phyloP scores from a whole-genome alignment of 2,329 filamentous ascomycete genomes.

The Pseudofabraea citricarpa region DNA sequence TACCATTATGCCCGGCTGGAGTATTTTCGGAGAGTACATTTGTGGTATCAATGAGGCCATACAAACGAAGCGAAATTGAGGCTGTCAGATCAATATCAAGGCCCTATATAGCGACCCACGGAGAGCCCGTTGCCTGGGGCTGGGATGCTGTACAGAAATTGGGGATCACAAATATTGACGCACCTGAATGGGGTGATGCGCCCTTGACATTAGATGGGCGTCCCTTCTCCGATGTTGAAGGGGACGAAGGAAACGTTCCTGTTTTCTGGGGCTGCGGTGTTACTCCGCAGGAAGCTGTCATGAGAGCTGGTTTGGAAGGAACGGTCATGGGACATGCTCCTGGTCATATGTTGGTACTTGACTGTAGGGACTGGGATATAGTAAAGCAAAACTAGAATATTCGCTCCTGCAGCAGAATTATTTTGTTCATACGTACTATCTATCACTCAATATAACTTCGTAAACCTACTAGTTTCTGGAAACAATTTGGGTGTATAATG shows the following conservation, averaged over 20 bases:
- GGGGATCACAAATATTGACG: slow-evolving; percentile 48
- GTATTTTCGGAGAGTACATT: slow-evolving; percentile 49
- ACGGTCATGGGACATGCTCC: slow-evolving; percentile 57
- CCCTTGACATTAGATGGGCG: slow-evolving; percentile 34
- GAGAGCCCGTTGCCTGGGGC: slow-evolving; percentile 61
- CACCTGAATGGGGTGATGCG: slow-evolving; percentile 52
- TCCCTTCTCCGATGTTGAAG: slow-evolving; percentile 26
- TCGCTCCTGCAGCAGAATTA: too few species aligned
- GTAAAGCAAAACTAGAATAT: slow-evolving; percentile 4
- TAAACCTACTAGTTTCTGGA: too few species aligned
- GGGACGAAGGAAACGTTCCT: slow-evolving; percentile 41
- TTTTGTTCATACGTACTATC: too few species aligned
- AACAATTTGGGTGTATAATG: too few species aligned
- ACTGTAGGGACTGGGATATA: slow-evolving; percentile 28
- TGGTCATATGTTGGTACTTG: slow-evolving; percentile 57
- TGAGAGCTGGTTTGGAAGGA: slow-evolving; percentile 48
- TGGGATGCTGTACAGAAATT: slow-evolving; percentile 49
- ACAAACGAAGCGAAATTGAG: slow-evolving; percentile 43
- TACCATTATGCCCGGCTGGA: slow-evolving; percentile 52
- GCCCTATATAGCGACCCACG: slow-evolving; percentile 51
- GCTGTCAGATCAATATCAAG: slow-evolving; percentile 50
- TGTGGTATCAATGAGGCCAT: slow-evolving; percentile 62
- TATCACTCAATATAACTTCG: too few species aligned
- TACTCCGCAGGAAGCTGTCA: slow-evolving; percentile 60
- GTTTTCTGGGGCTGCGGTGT: slow-evolving; percentile 63